Evolutionary conservation across 805 yeast species (phyloP).

Genomic region (Peterozyma toletana): DNA sequence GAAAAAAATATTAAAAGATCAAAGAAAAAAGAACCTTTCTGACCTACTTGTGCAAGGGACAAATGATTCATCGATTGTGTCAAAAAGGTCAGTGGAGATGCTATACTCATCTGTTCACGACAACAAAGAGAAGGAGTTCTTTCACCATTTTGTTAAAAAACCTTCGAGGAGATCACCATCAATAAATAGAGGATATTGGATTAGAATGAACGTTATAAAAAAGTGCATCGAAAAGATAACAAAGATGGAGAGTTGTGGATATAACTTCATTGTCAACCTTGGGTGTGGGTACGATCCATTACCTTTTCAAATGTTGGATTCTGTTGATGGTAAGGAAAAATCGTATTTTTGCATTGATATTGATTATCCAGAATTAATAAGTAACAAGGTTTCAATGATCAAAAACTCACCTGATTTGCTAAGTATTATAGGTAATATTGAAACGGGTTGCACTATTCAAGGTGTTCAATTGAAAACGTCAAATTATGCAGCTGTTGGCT

Average conservation of each 20-base stretch:
- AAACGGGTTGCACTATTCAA: conserved; percentile 3
- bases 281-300: conserved; percentile 77
- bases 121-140: conserved; percentile 32
- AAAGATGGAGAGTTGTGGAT: conserved; percentile 14
- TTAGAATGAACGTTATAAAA: conserved; percentile 65
- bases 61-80: conserved; percentile 75
- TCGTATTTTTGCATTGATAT: conserved; percentile 51
- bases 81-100: conserved; percentile 73
- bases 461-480: conserved; percentile 27
- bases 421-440: conserved; percentile 31
- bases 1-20: conserved; percentile 30
- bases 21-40: conserved; percentile 39
- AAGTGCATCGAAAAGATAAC: conserved; percentile 43
- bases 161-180: conserved; percentile 69
- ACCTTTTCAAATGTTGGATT: conserved; percentile 41
- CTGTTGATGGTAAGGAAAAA: conserved; percentile 5
- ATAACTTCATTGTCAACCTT: conserved; percentile 44
- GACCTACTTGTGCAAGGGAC: conserved; percentile 79
- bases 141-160: conserved; percentile 60
- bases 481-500: conserved; percentile 53
- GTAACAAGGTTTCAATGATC: conserved; percentile 48
- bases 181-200: conserved; percentile 79
- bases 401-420: conserved; percentile 36
- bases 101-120: conserved; percentile 33
- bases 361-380: conserved; percentile 67